phyloP scores from a whole-genome alignment of 306 rosid genomes.

The Cyamopsis tetragonoloba region DNA sequence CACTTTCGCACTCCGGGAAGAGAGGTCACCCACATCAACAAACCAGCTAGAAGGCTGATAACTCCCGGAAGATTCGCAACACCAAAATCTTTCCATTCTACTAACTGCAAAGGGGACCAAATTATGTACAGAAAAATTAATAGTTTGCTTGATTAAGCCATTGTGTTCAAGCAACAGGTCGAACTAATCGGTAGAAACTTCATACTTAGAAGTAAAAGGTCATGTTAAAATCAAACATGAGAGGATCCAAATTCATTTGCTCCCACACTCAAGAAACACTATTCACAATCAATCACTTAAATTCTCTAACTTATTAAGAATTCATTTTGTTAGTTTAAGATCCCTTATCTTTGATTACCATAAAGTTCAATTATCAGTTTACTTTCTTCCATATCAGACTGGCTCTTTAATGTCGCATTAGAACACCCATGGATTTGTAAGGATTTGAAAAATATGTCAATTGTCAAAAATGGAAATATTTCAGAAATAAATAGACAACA shows the following conservation, averaged over 20 bases:
- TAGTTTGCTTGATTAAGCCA: conserved; percentile 3
- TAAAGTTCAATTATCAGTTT: no score
- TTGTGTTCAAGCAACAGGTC: not conserved
- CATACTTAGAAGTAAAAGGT: not conserved
- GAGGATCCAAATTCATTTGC: not conserved
- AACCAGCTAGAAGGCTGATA: conserved; percentile 71
- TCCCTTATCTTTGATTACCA: not conserved
- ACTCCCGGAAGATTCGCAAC: conserved; percentile 76
- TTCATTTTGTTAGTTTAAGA: no score
- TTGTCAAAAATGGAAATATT: not conserved
- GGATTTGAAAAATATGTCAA: not conserved
- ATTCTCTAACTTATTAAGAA: not conserved
- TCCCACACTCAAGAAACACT: not conserved
- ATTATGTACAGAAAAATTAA: not conserved
- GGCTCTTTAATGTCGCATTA: no score
- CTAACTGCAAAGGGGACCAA: conserved; percentile 47
- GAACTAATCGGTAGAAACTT: not conserved
- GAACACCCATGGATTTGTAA: no score
- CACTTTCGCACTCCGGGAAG: conserved; percentile 67
- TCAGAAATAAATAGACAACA: not conserved
- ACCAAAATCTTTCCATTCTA: conserved; percentile 66
- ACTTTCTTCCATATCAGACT: no score
- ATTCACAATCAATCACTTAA: not conserved
- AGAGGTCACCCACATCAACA: conserved; percentile 93
- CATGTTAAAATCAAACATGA: not conserved